Conservation (phyloP, 805 yeast species). For the Lachancea meyersii region DNA sequence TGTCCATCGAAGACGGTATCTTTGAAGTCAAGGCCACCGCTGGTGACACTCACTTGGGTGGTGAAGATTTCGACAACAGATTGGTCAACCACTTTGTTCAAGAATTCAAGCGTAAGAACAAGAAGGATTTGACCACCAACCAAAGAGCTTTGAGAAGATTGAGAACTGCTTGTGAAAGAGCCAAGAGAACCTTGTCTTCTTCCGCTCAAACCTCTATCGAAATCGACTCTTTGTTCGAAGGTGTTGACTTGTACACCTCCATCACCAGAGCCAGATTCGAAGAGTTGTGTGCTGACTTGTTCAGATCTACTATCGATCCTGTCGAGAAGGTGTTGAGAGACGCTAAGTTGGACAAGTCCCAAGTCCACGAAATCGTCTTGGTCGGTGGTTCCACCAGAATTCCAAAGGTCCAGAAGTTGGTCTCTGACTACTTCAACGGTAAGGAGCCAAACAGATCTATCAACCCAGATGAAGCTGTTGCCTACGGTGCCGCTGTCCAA, state of each 20-base stretch:
- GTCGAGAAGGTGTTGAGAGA: constrained; percentile 95
- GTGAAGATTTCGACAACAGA: constrained; percentile 98
- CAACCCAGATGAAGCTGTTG: constrained; percentile 99
- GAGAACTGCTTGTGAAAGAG: constrained; percentile 98
- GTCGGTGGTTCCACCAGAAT: constrained; percentile 99
- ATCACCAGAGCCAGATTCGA: constrained; percentile 98
- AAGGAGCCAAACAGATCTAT: constrained; percentile 97
- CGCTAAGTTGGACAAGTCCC: constrained; percentile 87
- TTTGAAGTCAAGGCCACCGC: constrained; percentile 94
- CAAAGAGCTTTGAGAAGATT: constrained; percentile 98
- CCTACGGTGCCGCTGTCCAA: constrained; percentile 99
- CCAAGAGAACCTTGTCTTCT: constrained; percentile 96
- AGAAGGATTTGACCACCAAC: constrained; percentile 86
- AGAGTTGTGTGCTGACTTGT: constrained; percentile 92
- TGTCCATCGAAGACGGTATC: constrained; percentile 92
- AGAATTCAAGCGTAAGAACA: constrained; percentile 97
- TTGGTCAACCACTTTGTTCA: constrained; percentile 87
- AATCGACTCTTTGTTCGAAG: constrained; percentile 93
- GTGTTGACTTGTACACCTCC: constrained; percentile 95
- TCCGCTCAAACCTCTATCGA: constrained; percentile 95
- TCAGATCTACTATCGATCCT: constrained; percentile 92
- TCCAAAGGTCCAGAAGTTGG: constrained; percentile 96
- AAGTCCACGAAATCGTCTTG: constrained; percentile 88
- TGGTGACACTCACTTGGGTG: constrained; percentile 86
- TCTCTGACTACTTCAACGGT: constrained; percentile 96